Percentiles rank a stretch among this genome's conserved stretches.
Conservation (phyloP, 805 yeast genomes). For the Scheffersomyces spartinae region DNA sequence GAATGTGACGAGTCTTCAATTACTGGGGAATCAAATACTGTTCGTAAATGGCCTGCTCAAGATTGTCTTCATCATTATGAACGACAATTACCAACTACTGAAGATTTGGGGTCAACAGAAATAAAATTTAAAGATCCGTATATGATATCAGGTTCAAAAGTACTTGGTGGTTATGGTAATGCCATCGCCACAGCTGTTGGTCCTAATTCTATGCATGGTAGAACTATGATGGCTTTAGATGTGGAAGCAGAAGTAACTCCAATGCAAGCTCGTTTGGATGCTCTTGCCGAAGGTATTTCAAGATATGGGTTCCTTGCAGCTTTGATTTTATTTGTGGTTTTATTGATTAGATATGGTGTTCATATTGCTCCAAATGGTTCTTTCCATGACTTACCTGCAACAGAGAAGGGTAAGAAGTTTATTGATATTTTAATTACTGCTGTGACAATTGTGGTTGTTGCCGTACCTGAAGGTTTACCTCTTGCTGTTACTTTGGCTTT, state of each 20-base stretch:
- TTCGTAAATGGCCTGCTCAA: slow-evolving; percentile 53
- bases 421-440: slow-evolving; percentile 83
- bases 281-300: slow-evolving; percentile 88
- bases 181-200: slow-evolving; percentile 91
- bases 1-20: slow-evolving; percentile 88
- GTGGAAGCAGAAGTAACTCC: slow-evolving; percentile 82
- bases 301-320: slow-evolving; percentile 88
- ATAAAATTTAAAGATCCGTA: slow-evolving; percentile 57
- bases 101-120: slow-evolving; percentile 30
- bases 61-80: slow-evolving; percentile 23
- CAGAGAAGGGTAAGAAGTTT: slow-evolving; percentile 77
- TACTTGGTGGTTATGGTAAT: slow-evolving; percentile 75
- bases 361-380: slow-evolving; percentile 42
- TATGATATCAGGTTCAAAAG: slow-evolving; percentile 83
- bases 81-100: slow-evolving; percentile 13
- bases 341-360: slow-evolving; percentile 65
- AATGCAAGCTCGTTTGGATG: slow-evolving; percentile 67
- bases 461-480: slow-evolving; percentile 99
- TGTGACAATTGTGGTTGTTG: slow-evolving; percentile 89
- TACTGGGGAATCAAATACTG: slow-evolving; percentile 88
- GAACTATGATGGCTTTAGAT: slow-evolving; percentile 72
- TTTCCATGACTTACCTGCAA: slow-evolving; percentile 34
- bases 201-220: slow-evolving; percentile 77
- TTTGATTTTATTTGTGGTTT: slow-evolving; percentile 61
- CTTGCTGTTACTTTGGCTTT: slow-evolving; percentile 92